Percentiles rank a stretch among this genome's conserved stretches.
phyloP scores from a whole-genome alignment of 2,329 filamentous ascomycete genomes.

The Exophiala sp. region DNA sequence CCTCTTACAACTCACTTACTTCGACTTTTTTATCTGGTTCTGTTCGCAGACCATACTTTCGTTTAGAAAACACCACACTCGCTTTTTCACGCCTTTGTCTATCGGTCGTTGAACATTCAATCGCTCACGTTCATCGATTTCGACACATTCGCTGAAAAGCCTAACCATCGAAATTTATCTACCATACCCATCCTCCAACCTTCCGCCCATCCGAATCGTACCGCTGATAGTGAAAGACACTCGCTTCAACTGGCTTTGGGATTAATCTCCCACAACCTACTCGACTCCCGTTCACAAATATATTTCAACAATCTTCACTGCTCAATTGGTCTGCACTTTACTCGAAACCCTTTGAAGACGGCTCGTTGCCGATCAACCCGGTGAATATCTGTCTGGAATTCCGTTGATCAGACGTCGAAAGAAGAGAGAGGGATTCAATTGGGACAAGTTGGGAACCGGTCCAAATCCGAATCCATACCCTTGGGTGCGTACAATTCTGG shows the following conservation, averaged over 20 bases:
- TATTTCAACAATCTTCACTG: neutral
- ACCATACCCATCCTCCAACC: neutral
- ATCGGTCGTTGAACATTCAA: slow-evolving; percentile 26
- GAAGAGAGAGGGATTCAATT: neutral
- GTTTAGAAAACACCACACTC: slow-evolving; percentile 26
- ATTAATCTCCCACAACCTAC: neutral
- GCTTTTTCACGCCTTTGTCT: slow-evolving; percentile 25
- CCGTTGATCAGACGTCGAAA: neutral
- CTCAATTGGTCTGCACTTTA: neutral
- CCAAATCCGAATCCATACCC: slow-evolving; percentile 11
- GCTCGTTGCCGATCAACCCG: neutral
- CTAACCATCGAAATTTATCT: neutral
- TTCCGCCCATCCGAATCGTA: neutral
- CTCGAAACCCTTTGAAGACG: neutral
- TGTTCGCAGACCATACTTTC: slow-evolving; percentile 31
- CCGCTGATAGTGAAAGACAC: neutral
- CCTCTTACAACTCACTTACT: slow-evolving; percentile 18
- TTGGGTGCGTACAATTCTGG: slow-evolving; percentile 12
- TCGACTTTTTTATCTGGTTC: slow-evolving; percentile 22
- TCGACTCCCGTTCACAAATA: neutral
- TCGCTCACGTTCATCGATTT: slow-evolving; percentile 28
- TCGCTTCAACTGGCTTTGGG: neutral
- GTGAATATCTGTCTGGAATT: neutral
- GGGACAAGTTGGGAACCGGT: neutral
- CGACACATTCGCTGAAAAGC: slow-evolving; percentile 24